A percentile compares a stretch with the other conserved stretches of the same genome.
Evolutionary conservation across 164 flowering plant genomes (phyloP).

Genomic region (Annona cherimola): DNA sequence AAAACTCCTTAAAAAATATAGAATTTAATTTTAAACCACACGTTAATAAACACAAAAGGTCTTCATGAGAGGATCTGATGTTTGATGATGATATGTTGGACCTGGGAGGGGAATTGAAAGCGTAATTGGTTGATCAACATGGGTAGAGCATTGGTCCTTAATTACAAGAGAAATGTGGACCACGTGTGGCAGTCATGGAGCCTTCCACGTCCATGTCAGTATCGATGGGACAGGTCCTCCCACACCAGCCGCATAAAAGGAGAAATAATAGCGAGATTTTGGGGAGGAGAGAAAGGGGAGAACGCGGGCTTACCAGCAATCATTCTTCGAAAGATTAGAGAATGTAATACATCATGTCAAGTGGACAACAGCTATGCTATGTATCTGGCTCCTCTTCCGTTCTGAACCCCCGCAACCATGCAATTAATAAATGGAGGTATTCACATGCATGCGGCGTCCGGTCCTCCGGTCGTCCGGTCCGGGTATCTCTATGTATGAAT

Average conservation of each 20-base stretch:
- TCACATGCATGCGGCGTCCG: neutral
- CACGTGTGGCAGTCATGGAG: neutral
- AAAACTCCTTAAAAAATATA: too few species aligned
- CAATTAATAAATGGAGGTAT: neutral
- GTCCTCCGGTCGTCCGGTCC: too few species aligned
- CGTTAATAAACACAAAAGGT: too few species aligned
- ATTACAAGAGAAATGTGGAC: too few species aligned
- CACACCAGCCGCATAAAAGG: neutral
- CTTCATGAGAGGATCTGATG: too few species aligned
- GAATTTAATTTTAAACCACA: too few species aligned
- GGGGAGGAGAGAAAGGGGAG: neutral
- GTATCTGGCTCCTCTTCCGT: too few species aligned
- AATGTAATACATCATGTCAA: neutral
- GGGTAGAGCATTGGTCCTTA: too few species aligned
- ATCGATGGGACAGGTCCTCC: neutral
- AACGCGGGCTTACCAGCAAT: neutral
- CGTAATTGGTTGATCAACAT: too few species aligned
- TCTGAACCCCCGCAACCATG: neutral
- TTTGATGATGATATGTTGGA: too few species aligned
- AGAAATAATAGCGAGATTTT: too few species aligned
- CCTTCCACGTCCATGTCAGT: neutral
- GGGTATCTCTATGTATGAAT: neutral
- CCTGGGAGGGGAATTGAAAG: too few species aligned
- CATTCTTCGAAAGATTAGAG: neutral
- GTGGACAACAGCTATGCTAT: neutral